These are phyloP conservation scores for Chlamydomonas sp. DNA, from an alignment of 139 green algal genomes.

Conservation along the genomic window DNA sequence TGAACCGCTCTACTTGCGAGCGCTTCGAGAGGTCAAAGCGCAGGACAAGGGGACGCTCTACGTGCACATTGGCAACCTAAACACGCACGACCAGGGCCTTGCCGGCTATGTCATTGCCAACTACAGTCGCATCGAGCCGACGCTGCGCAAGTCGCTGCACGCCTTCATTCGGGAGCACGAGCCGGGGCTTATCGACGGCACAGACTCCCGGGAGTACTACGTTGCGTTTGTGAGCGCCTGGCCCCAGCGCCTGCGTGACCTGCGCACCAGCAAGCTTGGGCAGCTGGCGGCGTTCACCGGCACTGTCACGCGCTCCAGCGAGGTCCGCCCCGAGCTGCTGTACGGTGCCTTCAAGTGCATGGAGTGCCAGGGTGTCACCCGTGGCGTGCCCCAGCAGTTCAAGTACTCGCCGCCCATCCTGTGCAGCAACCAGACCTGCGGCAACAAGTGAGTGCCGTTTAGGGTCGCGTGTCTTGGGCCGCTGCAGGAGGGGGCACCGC, in stretches of 20 bases:
- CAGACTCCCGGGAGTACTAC: slow-evolving; percentile 47
- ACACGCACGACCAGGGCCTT: slow-evolving; percentile 70
- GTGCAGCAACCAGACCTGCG: slow-evolving; percentile 89
- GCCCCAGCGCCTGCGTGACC: slow-evolving; percentile 46
- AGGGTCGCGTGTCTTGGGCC: neutral
- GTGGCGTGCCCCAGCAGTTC: slow-evolving; percentile 96
- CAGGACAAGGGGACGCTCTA: slow-evolving; percentile 72
- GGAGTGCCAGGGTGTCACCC: slow-evolving; percentile 76
- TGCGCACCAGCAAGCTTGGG: slow-evolving; percentile 65
- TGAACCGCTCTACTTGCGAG: neutral
- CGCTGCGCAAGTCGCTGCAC: slow-evolving; percentile 76
- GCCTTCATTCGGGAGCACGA: slow-evolving; percentile 79
- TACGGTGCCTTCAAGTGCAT: slow-evolving; percentile 92
- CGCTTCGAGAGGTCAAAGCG: slow-evolving; percentile 3
- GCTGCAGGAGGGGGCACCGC: neutral
- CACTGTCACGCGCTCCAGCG: slow-evolving; percentile 94
- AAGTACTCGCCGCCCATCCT: slow-evolving; percentile 94
- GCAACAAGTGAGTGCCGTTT: slow-evolving; percentile 78
- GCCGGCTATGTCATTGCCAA: slow-evolving; percentile 59
- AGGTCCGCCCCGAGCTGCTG: slow-evolving; percentile 96
- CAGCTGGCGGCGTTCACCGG: slow-evolving; percentile 74
- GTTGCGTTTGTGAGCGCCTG: slow-evolving; percentile 18
- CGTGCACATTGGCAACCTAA: slow-evolving; percentile 84
- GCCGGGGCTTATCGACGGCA: slow-evolving; percentile 67
- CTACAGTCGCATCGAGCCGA: slow-evolving; percentile 79